Conservation (phyloP, 345 rosid species). For the Erodium maritimum region DNA sequence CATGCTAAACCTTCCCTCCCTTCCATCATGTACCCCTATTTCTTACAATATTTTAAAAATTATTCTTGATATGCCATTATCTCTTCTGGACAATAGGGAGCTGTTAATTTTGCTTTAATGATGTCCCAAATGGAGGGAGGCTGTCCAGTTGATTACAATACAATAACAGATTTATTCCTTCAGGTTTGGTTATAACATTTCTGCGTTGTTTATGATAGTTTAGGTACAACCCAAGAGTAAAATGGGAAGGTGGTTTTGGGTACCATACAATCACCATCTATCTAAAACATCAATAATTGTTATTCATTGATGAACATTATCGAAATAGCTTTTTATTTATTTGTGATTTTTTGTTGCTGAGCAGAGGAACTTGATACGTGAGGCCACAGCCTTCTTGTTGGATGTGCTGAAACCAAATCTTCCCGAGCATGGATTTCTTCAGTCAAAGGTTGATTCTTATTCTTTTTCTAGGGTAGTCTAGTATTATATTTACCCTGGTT, state of each 20-base stretch:
- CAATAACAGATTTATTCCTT: slow-evolving; percentile 90
- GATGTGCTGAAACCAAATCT: slow-evolving; percentile 92
- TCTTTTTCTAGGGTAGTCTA: background rate
- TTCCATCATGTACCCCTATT: too few relatives aligned
- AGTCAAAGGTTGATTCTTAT: slow-evolving; percentile 53
- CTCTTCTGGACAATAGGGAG: slow-evolving; percentile 46
- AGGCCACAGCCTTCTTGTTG: slow-evolving; percentile 88
- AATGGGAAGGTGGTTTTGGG: background rate
- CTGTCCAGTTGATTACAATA: slow-evolving; percentile 83
- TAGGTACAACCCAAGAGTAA: background rate
- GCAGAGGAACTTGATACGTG: slow-evolving; percentile 93
- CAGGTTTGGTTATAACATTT: slow-evolving; percentile 38
- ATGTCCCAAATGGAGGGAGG: slow-evolving; percentile 99
- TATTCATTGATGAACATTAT: background rate
- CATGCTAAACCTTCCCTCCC: background rate
- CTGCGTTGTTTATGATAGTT: background rate
- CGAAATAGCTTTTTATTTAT: background rate
- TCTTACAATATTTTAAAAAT: too few relatives aligned
- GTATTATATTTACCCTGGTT: slow-evolving; percentile 3
- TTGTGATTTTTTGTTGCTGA: background rate
- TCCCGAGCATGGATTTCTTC: slow-evolving; percentile 79
- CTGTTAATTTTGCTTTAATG: slow-evolving; percentile 92
- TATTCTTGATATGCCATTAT: background rate
- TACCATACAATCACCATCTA: too few relatives aligned
- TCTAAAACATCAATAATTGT: too few relatives aligned